Evolutionary conservation across 257 asterid species (phyloP).

Genomic region (Echites panduratus): DNA sequence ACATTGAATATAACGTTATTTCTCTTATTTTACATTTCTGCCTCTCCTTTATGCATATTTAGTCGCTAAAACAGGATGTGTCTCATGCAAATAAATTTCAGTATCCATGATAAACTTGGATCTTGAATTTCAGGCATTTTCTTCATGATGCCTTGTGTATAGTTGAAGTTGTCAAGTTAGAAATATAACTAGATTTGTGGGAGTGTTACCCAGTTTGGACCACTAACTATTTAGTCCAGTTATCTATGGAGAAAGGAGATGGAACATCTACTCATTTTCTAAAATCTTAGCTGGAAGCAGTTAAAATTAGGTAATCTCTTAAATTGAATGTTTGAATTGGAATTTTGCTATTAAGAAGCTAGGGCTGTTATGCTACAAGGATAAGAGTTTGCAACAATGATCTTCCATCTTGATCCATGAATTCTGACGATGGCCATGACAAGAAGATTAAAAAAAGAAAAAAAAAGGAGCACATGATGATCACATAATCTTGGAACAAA

Average conservation of each 20-base stretch:
- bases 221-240: background rate
- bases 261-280: background rate
- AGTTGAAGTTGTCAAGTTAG: background rate
- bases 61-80: background rate
- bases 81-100: background rate
- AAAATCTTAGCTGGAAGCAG: background rate
- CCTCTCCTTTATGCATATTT: background rate
- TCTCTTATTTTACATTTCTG: background rate
- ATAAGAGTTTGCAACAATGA: background rate
- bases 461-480: background rate
- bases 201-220: background rate
- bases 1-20: background rate
- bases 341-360: background rate
- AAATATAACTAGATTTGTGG: background rate
- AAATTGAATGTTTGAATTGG: background rate
- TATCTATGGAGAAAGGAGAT: background rate
- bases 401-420: background rate
- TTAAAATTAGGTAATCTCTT: no score
- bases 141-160: background rate
- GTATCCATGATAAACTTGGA: background rate
- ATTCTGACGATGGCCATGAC: background rate
- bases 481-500: background rate
- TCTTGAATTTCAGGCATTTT: background rate
- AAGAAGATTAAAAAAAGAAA: no score
- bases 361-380: slow-evolving; percentile 1